Base-by-base conservation (phyloP, 495 filamentous ascomycete genomes). In the Parachaetomium inaequale region DNA sequence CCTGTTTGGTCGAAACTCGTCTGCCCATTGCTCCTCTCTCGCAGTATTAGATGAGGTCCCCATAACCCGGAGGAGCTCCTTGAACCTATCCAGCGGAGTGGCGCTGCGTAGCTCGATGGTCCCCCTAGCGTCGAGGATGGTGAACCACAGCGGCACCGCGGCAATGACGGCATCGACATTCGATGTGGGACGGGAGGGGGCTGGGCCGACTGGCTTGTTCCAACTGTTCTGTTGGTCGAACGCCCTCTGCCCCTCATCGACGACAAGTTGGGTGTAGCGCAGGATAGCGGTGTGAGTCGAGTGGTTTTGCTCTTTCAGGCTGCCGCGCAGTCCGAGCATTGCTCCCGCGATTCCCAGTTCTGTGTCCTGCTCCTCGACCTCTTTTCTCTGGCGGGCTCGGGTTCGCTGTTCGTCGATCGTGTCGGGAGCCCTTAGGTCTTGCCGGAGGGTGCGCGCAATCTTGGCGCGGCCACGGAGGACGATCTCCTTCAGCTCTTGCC, bases 141-240 rank as follows among this genome's bases (percentile, higher is more conserved):
- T 36, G 42, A 78, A 78, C 75, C 75, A 78, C 0, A 63, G 63
- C 0, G 75, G 74, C 2, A 76, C 56, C 2, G 14, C n/a, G 4
- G 49, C 36, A 1, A 61, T 25, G 4, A 61, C 14, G n/a, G n/a
- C 19, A 40, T 63, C 54, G 25, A 57, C 12, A 17, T 53, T 54
- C 6, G 32, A 11, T 2, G 19, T 3, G 31, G 40, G 36, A 2
- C 4, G 1, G 23, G 21, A 19, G 7, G 26, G 11, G 7, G 21
- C 7, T 7, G 31, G 10, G 8, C 0, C 2, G 34, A 0, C 28
- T 3, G 40, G 17, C 28, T 34, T 21, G 42, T 4, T 12, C 55
- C 14, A 12, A 19, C n/a, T 11, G 15, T 51, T 19, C 10, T 38
- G 4, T 7, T 54, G 2, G n/a, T 28, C 40, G 17, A 40, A 42